Base-by-base conservation (phyloP, 164 flowering plant genomes). In the Vitis cinerea region DNA sequence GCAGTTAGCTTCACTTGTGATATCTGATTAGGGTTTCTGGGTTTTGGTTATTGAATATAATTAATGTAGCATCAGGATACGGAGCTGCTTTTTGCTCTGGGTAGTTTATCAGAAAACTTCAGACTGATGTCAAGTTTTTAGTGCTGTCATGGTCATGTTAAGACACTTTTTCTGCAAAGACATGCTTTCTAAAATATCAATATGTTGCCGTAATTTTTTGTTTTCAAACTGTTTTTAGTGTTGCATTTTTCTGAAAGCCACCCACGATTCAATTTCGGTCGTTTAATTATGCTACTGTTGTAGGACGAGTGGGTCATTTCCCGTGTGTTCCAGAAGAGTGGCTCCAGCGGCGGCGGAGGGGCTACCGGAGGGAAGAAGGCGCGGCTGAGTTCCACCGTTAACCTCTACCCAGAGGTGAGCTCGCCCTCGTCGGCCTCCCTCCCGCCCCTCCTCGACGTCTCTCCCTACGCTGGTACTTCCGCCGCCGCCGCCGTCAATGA, bases 231-330 rank as follows among this genome's bases (percentile, higher is more conserved):
- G 44, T 37, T 37, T 37, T 37, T 37, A 37, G 44, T 3, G 4
- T 2, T 37, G 44, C 44, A 6, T 3, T 3, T 37, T 37, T 37
- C 44, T 37, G 7, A 3, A 37, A 37, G 5, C 44, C 4, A 37
- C 5, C 44, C 44, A 37, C 7, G 44, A 4, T 37, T 37, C 44
- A 37, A 37, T 37, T 37, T 37, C 44, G 0, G 6, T 4, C 44
- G 7, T 37, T 37, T 30, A 0, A 7, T 17, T 50, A 14, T 44
- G 31, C 44, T 23, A 23, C 27, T 51, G 47, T 56, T 53, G 29
- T 65, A 92, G 97, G 97, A 89, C 17, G 97, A 92, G 76, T 92
- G 97, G 97, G 97, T 92, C 6, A 90, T 92, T 4, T 90, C 94
- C 0, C 70, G 97, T 57, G 96, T 92, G 10, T 92, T 92, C 52